Evolutionary conservation across 2,329 filamentous ascomycete genomes (phyloP).

Genomic region (Aspergillus fischeri): DNA sequence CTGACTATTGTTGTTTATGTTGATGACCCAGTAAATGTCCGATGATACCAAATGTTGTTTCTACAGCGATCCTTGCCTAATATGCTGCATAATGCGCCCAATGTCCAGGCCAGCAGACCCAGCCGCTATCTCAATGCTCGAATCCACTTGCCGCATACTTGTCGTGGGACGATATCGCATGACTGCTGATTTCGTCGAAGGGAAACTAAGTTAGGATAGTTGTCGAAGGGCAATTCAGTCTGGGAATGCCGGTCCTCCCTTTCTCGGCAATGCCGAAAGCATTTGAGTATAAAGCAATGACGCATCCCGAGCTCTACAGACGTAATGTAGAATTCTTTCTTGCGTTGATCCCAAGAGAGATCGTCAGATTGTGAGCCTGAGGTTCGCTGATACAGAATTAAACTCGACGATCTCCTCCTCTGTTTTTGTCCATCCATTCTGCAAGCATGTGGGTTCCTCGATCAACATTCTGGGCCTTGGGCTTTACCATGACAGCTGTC

Average conservation of each 20-base stretch:
- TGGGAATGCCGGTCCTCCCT: background rate
- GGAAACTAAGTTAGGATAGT: background rate
- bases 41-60: constrained; percentile 2
- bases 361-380: background rate
- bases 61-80: constrained; percentile 4
- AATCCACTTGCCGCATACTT: background rate
- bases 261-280: background rate
- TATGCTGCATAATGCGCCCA: background rate
- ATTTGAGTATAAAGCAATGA: constrained; percentile 10
- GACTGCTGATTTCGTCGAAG: constrained; percentile 5
- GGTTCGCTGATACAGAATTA: constrained; percentile 1
- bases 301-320: background rate
- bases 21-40: background rate
- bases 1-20: background rate
- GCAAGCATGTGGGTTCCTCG: constrained; percentile 6
- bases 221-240: constrained; percentile 3
- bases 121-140: constrained; percentile 4
- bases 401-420: background rate
- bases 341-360: background rate
- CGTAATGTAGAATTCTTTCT: background rate
- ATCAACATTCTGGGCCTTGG: constrained; percentile 1
- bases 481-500: constrained; percentile 9
- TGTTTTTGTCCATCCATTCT: background rate
- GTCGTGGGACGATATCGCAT: constrained; percentile 1
- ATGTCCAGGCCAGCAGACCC: constrained; percentile 2